These are phyloP conservation scores for Globisporangium parvum DNA, from an alignment of 352 stramenopile species.

Conservation along the genomic window DNA sequence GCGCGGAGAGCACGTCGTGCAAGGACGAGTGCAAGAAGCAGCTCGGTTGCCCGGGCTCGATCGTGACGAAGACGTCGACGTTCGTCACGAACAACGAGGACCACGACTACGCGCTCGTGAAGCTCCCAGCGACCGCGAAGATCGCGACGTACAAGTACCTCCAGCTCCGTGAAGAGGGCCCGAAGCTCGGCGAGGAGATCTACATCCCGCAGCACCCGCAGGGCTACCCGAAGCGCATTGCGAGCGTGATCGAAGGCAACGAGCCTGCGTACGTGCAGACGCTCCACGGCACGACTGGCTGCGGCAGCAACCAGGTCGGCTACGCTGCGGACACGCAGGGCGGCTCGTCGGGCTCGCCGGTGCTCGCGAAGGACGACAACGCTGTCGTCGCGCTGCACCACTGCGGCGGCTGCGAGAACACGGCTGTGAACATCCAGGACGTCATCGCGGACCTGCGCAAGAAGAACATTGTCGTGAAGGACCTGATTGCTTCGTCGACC, in stretches of 20 bases:
- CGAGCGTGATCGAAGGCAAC: constrained; percentile 26
- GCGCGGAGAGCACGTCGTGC: constrained; percentile 43
- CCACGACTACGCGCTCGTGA: constrained; percentile 53
- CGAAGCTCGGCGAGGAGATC: constrained; percentile 38
- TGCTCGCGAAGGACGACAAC: constrained; percentile 37
- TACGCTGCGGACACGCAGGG: constrained; percentile 41
- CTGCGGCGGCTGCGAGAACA: constrained; percentile 46
- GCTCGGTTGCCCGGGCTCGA: constrained; percentile 34
- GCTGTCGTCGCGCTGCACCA: constrained; percentile 48
- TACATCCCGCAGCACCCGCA: constrained; percentile 55
- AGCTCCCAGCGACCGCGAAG: constrained; percentile 33
- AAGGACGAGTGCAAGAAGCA: constrained; percentile 31
- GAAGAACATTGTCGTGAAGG: constrained; percentile 29
- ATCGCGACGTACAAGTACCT: constrained; percentile 47
- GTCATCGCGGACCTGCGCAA: constrained; percentile 28
- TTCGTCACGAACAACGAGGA: constrained; percentile 30
- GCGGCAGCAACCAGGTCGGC: constrained; percentile 30
- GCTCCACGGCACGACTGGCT: constrained; percentile 22
- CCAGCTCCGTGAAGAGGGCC: constrained; percentile 30
- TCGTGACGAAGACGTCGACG: constrained; percentile 37
- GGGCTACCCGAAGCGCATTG: constrained; percentile 48
- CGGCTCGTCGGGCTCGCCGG: constrained; percentile 40
- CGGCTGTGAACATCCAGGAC: constrained; percentile 30
- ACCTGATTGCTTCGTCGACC: constrained; percentile 18
- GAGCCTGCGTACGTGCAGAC: constrained; percentile 23